phyloP scores from a whole-genome alignment of 2,329 filamentous ascomycete species.

The Nigrospora sphaerica region DNA sequence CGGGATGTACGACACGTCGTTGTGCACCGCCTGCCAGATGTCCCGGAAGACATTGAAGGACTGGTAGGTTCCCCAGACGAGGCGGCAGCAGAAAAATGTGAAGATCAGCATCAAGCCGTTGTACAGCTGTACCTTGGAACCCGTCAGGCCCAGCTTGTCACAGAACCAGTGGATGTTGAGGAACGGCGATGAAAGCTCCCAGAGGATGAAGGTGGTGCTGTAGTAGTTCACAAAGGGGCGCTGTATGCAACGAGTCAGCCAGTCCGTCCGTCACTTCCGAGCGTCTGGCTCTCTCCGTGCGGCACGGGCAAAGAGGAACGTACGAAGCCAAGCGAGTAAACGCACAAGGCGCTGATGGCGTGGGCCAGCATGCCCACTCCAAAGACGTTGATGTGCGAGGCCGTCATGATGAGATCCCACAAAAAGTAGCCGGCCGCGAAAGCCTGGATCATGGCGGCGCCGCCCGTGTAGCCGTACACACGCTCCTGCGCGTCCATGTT shows the following conservation, averaged over 20 bases:
- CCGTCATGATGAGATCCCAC: slow-evolving; percentile 71
- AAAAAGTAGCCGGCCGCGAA: slow-evolving; percentile 77
- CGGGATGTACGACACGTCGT: slow-evolving; percentile 26
- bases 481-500: slow-evolving; percentile 61
- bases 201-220: slow-evolving; percentile 72
- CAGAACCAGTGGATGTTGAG: slow-evolving; percentile 90
- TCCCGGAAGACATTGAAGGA: slow-evolving; percentile 64
- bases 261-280: neutral
- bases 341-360: slow-evolving; percentile 64
- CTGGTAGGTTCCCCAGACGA: slow-evolving; percentile 72
- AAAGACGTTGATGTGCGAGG: slow-evolving; percentile 63
- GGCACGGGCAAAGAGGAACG: slow-evolving; percentile 28
- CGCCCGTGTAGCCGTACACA: slow-evolving; percentile 72
- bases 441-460: slow-evolving; percentile 65
- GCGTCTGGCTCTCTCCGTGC: neutral
- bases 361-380: slow-evolving; percentile 72
- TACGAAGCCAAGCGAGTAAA: slow-evolving; percentile 76
- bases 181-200: slow-evolving; percentile 80
- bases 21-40: slow-evolving; percentile 52
- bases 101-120: slow-evolving; percentile 67
- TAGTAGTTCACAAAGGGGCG: slow-evolving; percentile 82
- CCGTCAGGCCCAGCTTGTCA: slow-evolving; percentile 78
- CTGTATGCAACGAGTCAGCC: slow-evolving; percentile 31
- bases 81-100: slow-evolving; percentile 70
- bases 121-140: slow-evolving; percentile 64